phyloP scores from a whole-genome alignment of 208 protist genomes.

The Wallacemonas collosoma region DNA sequence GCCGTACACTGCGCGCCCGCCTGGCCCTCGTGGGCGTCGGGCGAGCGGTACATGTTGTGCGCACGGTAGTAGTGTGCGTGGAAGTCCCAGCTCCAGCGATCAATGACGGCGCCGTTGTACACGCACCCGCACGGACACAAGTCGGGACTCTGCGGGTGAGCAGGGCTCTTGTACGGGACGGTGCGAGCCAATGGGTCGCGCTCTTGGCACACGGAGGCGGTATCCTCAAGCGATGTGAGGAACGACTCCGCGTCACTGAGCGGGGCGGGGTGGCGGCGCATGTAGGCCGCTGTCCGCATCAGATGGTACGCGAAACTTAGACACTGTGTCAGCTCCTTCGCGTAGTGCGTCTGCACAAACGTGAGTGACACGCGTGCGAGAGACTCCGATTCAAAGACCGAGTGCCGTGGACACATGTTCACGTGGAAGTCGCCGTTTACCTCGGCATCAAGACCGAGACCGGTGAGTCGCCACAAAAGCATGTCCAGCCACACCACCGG shows the following conservation, averaged over 20 bases:
- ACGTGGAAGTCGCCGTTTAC: not conserved
- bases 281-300: too few relatives aligned
- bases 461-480: not conserved
- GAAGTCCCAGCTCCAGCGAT: not conserved
- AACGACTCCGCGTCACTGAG: not conserved
- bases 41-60: slow-evolving; percentile 9
- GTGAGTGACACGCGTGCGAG: not conserved
- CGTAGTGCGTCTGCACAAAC: slow-evolving; percentile 7
- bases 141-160: not conserved
- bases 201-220: not conserved
- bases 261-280: not conserved
- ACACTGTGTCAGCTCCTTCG: not conserved
- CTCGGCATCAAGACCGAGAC: not conserved
- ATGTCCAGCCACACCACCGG: not conserved
- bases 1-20: not conserved
- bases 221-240: not conserved
- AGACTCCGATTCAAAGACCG: slow-evolving; percentile 1
- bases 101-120: not conserved
- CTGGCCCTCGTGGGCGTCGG: not conserved
- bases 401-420: not conserved
- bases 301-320: slow-evolving; percentile 7
- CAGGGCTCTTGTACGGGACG: not conserved
- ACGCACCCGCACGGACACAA: slow-evolving; percentile 15
- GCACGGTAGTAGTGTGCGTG: slow-evolving; percentile 14
- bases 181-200: not conserved